A percentile compares a stretch with the other conserved stretches of the same genome.
phyloP scores from a whole-genome alignment of 2,329 filamentous ascomycete species.

The Alternaria arbusti region DNA sequence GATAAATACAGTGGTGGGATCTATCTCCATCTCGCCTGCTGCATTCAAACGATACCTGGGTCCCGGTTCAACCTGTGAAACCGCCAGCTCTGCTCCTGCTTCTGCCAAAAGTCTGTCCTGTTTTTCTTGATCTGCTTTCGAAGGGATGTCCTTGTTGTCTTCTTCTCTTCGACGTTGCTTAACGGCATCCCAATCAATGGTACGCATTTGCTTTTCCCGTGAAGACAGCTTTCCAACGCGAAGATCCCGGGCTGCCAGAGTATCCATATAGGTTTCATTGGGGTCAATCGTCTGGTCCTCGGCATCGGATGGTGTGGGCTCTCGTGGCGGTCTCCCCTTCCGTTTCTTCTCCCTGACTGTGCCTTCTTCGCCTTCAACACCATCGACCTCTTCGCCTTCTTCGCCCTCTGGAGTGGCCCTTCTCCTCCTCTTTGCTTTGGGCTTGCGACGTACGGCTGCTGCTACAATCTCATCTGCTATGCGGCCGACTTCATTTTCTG shows the following conservation, averaged over 20 bases:
- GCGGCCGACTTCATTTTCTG: constrained; percentile 14
- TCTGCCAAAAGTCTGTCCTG: constrained; percentile 31
- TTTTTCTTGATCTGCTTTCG: constrained; percentile 30
- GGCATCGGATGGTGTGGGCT: constrained; percentile 45
- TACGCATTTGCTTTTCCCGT: constrained; percentile 73
- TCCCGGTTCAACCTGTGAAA: constrained; percentile 38
- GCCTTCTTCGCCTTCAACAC: constrained; percentile 14
- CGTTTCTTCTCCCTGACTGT: constrained; percentile 23
- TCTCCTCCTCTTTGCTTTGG: constrained; percentile 25
- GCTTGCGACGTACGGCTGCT: constrained; percentile 18
- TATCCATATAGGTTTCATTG: constrained; percentile 72
- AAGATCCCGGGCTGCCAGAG: constrained; percentile 68
- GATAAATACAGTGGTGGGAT: constrained; percentile 70
- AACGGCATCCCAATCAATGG: constrained; percentile 66
- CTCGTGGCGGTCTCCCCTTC: constrained; percentile 35
- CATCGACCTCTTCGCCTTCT: constrained; percentile 15
- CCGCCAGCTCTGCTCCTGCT: constrained; percentile 17
- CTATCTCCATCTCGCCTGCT: constrained; percentile 74
- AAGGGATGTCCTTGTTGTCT: constrained; percentile 28
- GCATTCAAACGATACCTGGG: constrained; percentile 63
- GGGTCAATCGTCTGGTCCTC: constrained; percentile 64
- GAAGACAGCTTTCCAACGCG: constrained; percentile 78
- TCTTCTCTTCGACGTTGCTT: constrained; percentile 48
- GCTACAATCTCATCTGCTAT: constrained; percentile 16
- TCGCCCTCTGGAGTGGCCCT: constrained; percentile 17